Percentiles rank a stretch among this genome's conserved stretches.
These are phyloP conservation scores for Scenedesmus sp. DNA, from an alignment of 163 green algal species.

Conservation along the genomic window DNA sequence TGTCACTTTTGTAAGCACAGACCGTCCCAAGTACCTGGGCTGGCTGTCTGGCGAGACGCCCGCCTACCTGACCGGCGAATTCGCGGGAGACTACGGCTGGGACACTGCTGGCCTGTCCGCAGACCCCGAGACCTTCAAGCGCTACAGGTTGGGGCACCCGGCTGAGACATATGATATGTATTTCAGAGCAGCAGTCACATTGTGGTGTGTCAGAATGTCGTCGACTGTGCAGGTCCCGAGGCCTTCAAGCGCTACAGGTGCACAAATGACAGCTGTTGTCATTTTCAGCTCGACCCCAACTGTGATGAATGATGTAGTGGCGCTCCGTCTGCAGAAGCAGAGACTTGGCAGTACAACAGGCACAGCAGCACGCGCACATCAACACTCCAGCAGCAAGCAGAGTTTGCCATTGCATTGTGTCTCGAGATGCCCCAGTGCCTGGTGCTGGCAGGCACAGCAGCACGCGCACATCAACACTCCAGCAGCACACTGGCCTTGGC, in stretches of 20 bases:
- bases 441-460: no score
- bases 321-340: no score
- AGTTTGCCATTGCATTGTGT: no score
- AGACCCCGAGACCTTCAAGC: slow-evolving; percentile 79
- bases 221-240: slow-evolving; percentile 78
- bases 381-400: no score
- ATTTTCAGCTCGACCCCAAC: no score
- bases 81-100: slow-evolving; percentile 88
- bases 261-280: no score
- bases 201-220: slow-evolving; percentile 83
- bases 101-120: slow-evolving; percentile 79
- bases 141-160: slow-evolving; percentile 7
- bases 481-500: no score
- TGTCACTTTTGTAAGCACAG: slow-evolving; percentile 22
- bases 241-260: slow-evolving; percentile 64
- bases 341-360: no score
- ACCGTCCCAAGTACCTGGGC: slow-evolving; percentile 85
- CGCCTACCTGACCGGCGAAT: slow-evolving; percentile 86
- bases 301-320: no score
- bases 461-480: no score
- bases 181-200: background rate
- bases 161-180: background rate
- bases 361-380: no score
- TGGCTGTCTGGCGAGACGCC: slow-evolving; percentile 79
- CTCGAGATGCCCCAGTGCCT: no score